Conservation (phyloP, 2,329 filamentous ascomycete genomes). For the Trichoderma sp. region DNA sequence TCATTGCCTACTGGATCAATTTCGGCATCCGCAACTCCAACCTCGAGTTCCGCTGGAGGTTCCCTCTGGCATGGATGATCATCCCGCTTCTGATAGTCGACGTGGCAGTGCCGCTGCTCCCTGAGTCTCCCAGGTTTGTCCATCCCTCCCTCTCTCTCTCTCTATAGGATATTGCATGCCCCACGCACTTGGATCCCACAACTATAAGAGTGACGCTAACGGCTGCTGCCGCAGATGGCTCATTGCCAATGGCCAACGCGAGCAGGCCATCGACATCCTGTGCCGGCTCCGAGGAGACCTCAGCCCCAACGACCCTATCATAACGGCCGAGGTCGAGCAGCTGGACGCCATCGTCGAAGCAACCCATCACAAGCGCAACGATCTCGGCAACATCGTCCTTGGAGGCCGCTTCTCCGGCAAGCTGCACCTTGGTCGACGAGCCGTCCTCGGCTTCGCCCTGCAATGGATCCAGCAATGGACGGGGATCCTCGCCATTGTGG, state of each 20-base stretch:
- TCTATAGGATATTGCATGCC: neutral
- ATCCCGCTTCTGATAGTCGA: constrained; percentile 46
- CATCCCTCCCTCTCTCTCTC: neutral
- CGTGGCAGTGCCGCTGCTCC: constrained; percentile 44
- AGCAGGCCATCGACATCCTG: constrained; percentile 40
- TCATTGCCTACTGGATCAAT: constrained; percentile 44
- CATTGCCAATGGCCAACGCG: constrained; percentile 38
- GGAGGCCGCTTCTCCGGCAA: constrained; percentile 41
- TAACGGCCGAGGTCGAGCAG: constrained; percentile 41
- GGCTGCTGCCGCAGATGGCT: constrained; percentile 36
- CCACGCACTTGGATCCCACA: neutral
- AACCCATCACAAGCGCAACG: constrained; percentile 42
- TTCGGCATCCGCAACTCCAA: constrained; percentile 39
- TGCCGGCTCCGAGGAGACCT: constrained; percentile 37
- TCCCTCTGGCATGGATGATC: constrained; percentile 44
- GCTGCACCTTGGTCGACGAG: constrained; percentile 43
- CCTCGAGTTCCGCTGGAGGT: constrained; percentile 41
- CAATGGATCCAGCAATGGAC: constrained; percentile 49
- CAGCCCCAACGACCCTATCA: constrained; percentile 36
- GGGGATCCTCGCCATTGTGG: constrained; percentile 46
- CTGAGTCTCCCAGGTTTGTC: constrained; percentile 46
- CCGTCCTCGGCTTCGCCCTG: constrained; percentile 43
- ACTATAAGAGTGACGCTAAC: neutral
- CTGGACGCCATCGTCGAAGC: constrained; percentile 45
- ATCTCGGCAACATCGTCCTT: constrained; percentile 43